Percentiles rank a stretch among this genome's conserved stretches.
Conservation (phyloP, 2,329 filamentous ascomycete species). For the Aureobasidium sp. region DNA sequence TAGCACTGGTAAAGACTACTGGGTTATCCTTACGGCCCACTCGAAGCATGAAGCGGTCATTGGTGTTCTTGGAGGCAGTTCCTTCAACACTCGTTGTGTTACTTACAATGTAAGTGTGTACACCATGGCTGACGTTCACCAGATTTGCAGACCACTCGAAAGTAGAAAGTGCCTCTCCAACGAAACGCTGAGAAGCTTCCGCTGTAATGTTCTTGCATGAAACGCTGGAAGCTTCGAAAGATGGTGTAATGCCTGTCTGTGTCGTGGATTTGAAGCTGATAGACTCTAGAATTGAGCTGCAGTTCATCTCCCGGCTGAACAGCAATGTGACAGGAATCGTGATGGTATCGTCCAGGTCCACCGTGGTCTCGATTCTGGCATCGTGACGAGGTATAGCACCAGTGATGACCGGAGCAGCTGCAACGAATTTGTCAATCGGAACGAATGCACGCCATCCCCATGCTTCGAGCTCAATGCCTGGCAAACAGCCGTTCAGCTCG, state of each 20-base stretch:
- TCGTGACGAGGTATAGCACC: conserved; percentile 55
- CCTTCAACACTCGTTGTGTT: conserved; percentile 41
- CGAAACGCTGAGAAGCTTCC: conserved; percentile 30
- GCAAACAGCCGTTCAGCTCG: conserved; percentile 47
- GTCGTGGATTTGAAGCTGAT: conserved; percentile 48
- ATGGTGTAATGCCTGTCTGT: conserved; percentile 34
- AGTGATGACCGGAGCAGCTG: conserved; percentile 50
- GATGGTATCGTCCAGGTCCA: conserved; percentile 29
- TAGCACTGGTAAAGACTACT: conserved; percentile 49
- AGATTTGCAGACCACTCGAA: conserved; percentile 48
- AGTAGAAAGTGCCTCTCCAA: conserved; percentile 41
- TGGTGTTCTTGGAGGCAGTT: conserved; percentile 36
- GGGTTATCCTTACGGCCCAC: conserved; percentile 51
- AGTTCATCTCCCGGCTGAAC: conserved; percentile 54
- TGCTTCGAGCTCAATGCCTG: conserved; percentile 41
- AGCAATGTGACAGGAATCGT: conserved; percentile 45
- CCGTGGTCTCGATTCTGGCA: conserved; percentile 43
- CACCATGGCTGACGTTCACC: conserved; percentile 49
- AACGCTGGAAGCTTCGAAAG: conserved; percentile 37
- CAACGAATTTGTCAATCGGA: conserved; percentile 40
- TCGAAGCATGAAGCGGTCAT: conserved; percentile 53
- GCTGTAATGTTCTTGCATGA: conserved; percentile 36
- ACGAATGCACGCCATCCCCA: conserved; percentile 55
- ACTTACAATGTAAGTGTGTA: conserved; percentile 49
- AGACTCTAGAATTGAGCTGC: conserved; percentile 41